Evolutionary conservation across 441 rosid species (phyloP), one percentile per base, ranked within the genome.

Genomic region (Omphalea diandra): DNA sequence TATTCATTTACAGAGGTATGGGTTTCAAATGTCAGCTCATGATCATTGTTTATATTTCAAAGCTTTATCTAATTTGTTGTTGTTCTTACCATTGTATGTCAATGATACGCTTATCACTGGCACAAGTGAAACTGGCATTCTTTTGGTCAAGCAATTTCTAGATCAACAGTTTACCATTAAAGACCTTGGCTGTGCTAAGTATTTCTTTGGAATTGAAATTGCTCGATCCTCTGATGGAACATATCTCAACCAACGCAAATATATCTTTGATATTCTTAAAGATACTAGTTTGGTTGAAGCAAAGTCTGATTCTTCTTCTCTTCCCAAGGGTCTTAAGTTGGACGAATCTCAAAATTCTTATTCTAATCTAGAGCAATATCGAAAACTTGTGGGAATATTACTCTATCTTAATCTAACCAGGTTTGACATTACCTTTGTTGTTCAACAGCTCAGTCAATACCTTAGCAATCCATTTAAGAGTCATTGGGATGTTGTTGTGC

Each of bases 401-500:
- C n/a, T n/a, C n/a, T 41, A 41, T 7, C 46, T 11, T 11, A 11
- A 41, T 7, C 46, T 41, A 41, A 54, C 9, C 31, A 2, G 0
- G 11, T 32, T 32, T 24, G 35, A 54, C 1, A 54, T 24, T 22
- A 24, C 8, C 0, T 26, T 24, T 41, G 14, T 7, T 0, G 14
- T 12, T 0, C n/a, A 54, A 7, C 59, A 54, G 0, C 12, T 54
- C 0, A 10, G 6, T 54, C 31, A 22, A 22, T 54, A 7, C 5
- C 22, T 54, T 15, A 31, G 11, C 5, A 2, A 27, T 0, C 59
- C n/a, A 9, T 1, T 1, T 3, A 3, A 54, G 1, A 2, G 3
- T 24, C 59, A 54, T 32, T 2, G 0, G 0, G 27, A 0, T 0
- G n/a, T 1, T 26, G n/a, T 24, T 27, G 5, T 0, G 1, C 35